Base-by-base conservation (phyloP, 2,329 filamentous ascomycete genomes). In the Fusarium falciforme region DNA sequence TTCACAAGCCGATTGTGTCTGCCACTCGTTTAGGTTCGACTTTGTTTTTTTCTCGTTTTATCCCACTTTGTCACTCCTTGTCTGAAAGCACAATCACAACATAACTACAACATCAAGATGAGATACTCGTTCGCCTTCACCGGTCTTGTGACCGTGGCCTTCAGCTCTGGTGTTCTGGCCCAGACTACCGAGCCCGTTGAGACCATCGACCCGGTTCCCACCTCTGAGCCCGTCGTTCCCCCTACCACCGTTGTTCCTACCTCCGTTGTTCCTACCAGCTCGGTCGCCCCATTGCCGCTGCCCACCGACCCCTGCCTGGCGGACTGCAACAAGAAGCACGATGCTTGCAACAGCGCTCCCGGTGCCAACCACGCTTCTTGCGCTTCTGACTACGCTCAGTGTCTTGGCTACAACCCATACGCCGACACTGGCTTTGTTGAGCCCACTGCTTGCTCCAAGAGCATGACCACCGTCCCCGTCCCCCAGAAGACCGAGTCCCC, bases 81-180 rank as follows among this genome's bases (percentile, higher is more conserved):
- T 44, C 54, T 12, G 47, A 33, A 54, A 54, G 27, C 47, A 54
- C 47, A 54, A 31, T n/a, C 25, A 31, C 17, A 52, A 9, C 7
- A 27, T 59, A 54, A 58, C 25, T 6, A 12, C 38, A 11, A 25
- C 36, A 10, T n/a, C 68, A 72, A 59, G 36, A 74, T 74, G 72
- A 74, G 72, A 74, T 74, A 74, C 61, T 72, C 72, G 25, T 31
- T 64, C 31, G 58, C 72, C 49, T 49, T 74, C 17, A 66, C 68
- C 47, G 71, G 72, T 75, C 72, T 74, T 64, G 44, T 74, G 72
- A 72, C 72, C 68, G 36, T 75, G n/a, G 68, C 72, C n/a, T 52
- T 74, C 47, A 36, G 72, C 25, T 61, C 72, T 1, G 33, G 57
- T 40, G 72, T 17, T 8, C 11, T 69, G 12, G 72, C 71, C 10